Conservation (phyloP, 2,329 filamentous ascomycete species). For the Annulohypoxylon truncatum region DNA sequence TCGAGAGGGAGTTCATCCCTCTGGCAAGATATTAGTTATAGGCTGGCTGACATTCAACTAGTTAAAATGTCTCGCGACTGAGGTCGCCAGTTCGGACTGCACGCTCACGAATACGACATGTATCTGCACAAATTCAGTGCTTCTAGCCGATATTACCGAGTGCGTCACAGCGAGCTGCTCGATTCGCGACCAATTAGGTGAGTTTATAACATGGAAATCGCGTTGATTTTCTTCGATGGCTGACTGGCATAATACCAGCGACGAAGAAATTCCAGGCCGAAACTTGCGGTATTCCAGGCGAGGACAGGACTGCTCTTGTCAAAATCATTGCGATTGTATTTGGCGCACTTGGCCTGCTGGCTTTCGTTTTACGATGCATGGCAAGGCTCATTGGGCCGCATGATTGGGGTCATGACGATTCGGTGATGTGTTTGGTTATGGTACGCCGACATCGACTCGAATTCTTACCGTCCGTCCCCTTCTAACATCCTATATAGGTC, state of each 20-base stretch:
- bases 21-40: background rate
- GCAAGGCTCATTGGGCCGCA: constrained; percentile 47
- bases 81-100: constrained; percentile 31
- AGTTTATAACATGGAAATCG: constrained; percentile 2
- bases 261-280: constrained; percentile 48
- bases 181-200: constrained; percentile 44
- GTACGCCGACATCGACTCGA: constrained; percentile 28
- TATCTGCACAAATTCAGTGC: constrained; percentile 41
- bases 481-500: constrained; percentile 23
- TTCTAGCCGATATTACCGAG: constrained; percentile 41
- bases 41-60: constrained; percentile 23
- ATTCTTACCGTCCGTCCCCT: background rate
- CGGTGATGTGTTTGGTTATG: constrained; percentile 46
- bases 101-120: constrained; percentile 39
- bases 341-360: constrained; percentile 45
- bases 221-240: background rate
- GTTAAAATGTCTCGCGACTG: constrained; percentile 36
- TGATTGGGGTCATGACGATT: constrained; percentile 49
- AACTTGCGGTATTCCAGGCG: constrained; percentile 43
- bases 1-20: background rate
- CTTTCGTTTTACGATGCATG: constrained; percentile 48
- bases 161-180: constrained; percentile 45
- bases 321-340: constrained; percentile 46
- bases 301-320: constrained; percentile 46
- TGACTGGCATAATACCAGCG: constrained; percentile 35